A percentile compares a stretch with the other conserved stretches of the same genome.
phyloP scores from a whole-genome alignment of 306 rosid species.

The Dalbergia oliveri region DNA sequence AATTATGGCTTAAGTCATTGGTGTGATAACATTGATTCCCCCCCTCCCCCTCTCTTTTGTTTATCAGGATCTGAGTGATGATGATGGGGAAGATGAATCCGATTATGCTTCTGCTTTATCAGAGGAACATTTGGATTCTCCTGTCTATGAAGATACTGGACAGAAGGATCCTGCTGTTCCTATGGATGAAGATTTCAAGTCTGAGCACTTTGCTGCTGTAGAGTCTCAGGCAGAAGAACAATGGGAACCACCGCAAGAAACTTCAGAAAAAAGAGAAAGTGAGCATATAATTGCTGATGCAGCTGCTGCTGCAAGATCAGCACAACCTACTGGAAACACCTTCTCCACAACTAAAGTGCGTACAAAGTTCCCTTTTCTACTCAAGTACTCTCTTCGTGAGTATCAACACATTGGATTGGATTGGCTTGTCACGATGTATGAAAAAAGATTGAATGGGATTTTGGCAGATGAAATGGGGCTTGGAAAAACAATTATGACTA shows the following conservation, averaged over 20 bases:
- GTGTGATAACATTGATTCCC: slow-evolving; percentile 26
- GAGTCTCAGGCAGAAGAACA: slow-evolving; percentile 63
- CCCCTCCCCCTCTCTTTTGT: slow-evolving; percentile 37
- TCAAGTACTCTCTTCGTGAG: slow-evolving; percentile 93
- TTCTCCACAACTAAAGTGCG: slow-evolving; percentile 98
- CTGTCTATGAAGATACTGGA: slow-evolving; percentile 58
- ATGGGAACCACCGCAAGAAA: slow-evolving; percentile 49
- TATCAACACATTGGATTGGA: slow-evolving; percentile 99
- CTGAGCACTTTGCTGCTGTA: slow-evolving; percentile 50
- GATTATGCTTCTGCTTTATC: slow-evolving; percentile 77
- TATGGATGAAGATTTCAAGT: slow-evolving; percentile 64
- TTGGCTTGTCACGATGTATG: slow-evolving; percentile 99
- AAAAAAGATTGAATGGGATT: slow-evolving; percentile 94
- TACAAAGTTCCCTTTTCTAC: slow-evolving; percentile 92
- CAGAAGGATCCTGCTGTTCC: slow-evolving; percentile 53
- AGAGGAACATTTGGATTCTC: slow-evolving; percentile 61
- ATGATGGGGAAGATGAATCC: slow-evolving; percentile 62
- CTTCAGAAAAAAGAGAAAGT: slow-evolving; percentile 71
- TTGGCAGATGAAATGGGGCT: slow-evolving; percentile 99
- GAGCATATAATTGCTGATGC: slow-evolving; percentile 92
- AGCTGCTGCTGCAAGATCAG: slow-evolving; percentile 99
- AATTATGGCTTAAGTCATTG: slow-evolving; percentile 36
- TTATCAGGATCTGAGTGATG: slow-evolving; percentile 62
- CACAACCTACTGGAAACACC: slow-evolving; percentile 99
- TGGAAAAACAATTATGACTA: slow-evolving; percentile 98